These are phyloP conservation scores for Metschnikowia rubicola DNA, from an alignment of 805 yeast species.

Conservation along the genomic window DNA sequence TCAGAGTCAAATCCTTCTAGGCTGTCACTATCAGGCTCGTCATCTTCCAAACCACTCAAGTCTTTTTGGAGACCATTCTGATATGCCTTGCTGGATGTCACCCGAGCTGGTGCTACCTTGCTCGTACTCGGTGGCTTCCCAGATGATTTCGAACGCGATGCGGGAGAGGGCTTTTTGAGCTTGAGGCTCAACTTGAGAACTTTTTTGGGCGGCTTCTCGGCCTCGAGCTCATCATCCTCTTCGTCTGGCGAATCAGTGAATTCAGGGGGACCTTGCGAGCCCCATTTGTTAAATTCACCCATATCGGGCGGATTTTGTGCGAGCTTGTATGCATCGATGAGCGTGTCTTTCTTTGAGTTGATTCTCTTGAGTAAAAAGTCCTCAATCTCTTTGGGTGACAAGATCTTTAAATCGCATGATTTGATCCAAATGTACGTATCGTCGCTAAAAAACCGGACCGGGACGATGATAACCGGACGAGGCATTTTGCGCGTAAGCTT, in stretches of 20 bases:
- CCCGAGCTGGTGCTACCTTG: constrained; percentile 5
- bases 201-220: constrained; percentile 34
- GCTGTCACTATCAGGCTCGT: constrained; percentile 1
- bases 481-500: constrained; percentile 21
- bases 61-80: too few species aligned
- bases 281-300: constrained; percentile 38
- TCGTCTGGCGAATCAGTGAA: constrained; percentile 32
- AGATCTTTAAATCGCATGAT: constrained; percentile 45
- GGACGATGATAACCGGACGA: constrained; percentile 20
- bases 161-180: constrained; percentile 11
- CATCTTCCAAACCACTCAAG: constrained; percentile 11
- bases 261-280: constrained; percentile 43
- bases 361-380: constrained; percentile 27
- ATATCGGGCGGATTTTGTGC: constrained; percentile 46
- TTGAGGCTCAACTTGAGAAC: constrained; percentile 19
- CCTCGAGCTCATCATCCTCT: constrained; percentile 36
- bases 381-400: constrained; percentile 42
- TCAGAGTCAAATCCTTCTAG: constrained; percentile 26
- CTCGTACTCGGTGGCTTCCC: constrained; percentile 11
- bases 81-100: too few species aligned
- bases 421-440: constrained; percentile 70
- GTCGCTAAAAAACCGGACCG: constrained; percentile 71
- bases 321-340: constrained; percentile 50
- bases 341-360: constrained; percentile 39
- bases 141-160: constrained; percentile 1